These are phyloP conservation scores for Acrocalymma vagum DNA, from an alignment of 2,329 filamentous ascomycete species.

Conservation along the genomic window DNA sequence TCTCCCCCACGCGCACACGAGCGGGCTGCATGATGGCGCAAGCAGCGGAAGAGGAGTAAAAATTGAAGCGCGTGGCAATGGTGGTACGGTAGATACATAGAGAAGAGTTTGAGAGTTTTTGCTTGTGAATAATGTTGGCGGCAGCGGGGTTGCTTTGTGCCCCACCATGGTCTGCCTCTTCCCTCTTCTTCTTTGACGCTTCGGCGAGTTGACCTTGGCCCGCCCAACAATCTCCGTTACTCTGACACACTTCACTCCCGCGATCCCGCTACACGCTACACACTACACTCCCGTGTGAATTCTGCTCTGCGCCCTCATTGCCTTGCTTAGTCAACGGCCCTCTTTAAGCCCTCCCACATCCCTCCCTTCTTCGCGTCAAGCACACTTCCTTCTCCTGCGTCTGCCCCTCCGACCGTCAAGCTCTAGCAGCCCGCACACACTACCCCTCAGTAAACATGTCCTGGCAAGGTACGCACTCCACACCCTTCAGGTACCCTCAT, in stretches of 20 bases:
- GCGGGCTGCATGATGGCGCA: conserved; percentile 35
- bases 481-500: conserved; percentile 19
- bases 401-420: conserved; percentile 18
- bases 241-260: no score
- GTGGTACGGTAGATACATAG: no score
- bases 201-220: no score
- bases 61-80: no score
- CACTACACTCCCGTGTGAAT: no score
- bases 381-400: conserved; percentile 16
- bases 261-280: no score
- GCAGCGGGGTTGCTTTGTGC: no score
- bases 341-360: conserved; percentile 21
- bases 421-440: conserved; percentile 31
- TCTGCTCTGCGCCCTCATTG: conserved; percentile 20
- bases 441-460: conserved; percentile 48
- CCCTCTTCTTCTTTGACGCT: no score
- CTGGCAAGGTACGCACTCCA: conserved; percentile 54
- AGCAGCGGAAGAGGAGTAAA: conserved; percentile 32
- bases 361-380: conserved; percentile 22
- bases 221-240: no score
- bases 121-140: no score
- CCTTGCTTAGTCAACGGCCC: conserved; percentile 33
- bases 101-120: no score
- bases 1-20: conserved; percentile 26
- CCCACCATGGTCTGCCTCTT: no score